Evolutionary conservation across 352 stramenopile species (phyloP).

Genomic region (Globisporangium middletonii): DNA sequence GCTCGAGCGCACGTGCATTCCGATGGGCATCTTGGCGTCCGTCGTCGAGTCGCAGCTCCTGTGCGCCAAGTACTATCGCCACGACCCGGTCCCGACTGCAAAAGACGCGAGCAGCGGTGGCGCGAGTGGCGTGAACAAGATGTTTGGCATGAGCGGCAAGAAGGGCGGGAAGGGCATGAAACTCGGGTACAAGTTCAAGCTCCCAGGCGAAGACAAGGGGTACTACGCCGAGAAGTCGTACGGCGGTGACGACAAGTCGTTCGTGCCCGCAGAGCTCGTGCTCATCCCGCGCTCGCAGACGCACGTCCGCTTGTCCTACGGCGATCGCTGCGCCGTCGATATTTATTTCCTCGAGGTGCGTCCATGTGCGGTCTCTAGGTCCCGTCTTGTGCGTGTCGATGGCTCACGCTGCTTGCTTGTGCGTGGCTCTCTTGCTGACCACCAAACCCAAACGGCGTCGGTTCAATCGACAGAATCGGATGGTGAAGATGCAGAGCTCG

Average conservation of each 20-base stretch:
- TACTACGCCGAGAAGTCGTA: slow-evolving; percentile 85
- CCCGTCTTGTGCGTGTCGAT: neutral
- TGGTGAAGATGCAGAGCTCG: slow-evolving; percentile 79
- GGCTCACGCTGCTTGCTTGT: neutral
- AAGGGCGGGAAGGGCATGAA: slow-evolving; percentile 85
- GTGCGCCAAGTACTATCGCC: slow-evolving; percentile 79
- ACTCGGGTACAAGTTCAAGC: slow-evolving; percentile 83
- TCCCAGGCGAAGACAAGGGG: slow-evolving; percentile 77
- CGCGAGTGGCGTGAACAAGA: slow-evolving; percentile 26
- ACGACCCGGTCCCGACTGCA: slow-evolving; percentile 41
- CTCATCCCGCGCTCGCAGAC: slow-evolving; percentile 83
- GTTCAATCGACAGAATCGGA: slow-evolving; percentile 50
- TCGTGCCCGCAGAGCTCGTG: slow-evolving; percentile 75
- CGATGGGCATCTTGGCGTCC: slow-evolving; percentile 76
- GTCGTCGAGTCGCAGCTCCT: slow-evolving; percentile 81
- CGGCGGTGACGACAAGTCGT: slow-evolving; percentile 80
- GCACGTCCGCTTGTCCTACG: slow-evolving; percentile 79
- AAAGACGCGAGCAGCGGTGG: slow-evolving; percentile 20
- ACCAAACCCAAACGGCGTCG: too few species aligned
- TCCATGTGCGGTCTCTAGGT: neutral
- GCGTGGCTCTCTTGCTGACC: neutral
- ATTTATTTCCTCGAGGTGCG: slow-evolving; percentile 88
- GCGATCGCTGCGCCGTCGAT: slow-evolving; percentile 82
- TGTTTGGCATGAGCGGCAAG: slow-evolving; percentile 52
- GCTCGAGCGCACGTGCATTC: slow-evolving; percentile 77